Evolutionary conservation across 192 early-diverging fungal species (phyloP).

Genomic region (Backusella australiensis): DNA sequence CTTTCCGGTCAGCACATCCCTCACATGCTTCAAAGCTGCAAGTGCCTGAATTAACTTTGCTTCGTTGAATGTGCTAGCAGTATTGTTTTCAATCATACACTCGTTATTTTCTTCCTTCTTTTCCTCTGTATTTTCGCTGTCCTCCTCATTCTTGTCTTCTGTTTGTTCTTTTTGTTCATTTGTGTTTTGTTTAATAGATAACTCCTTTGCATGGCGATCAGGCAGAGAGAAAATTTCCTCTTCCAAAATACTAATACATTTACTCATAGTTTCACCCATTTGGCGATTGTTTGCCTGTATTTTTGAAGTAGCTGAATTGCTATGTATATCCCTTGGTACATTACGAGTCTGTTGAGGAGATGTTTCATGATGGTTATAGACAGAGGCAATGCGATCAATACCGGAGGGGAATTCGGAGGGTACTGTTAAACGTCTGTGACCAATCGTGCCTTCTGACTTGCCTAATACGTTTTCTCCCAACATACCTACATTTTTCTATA

Average conservation of each 20-base stretch:
- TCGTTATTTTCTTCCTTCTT: slow-evolving; percentile 5
- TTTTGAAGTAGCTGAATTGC: neutral
- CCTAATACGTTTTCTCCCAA: slow-evolving; percentile 38
- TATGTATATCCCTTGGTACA: neutral
- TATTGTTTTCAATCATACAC: neutral
- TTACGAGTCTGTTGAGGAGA: neutral
- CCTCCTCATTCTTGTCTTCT: neutral
- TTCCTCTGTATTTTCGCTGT: neutral
- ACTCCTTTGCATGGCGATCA: neutral
- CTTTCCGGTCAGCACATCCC: slow-evolving; percentile 48
- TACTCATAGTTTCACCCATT: slow-evolving; percentile 32
- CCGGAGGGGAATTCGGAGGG: slow-evolving; percentile 35
- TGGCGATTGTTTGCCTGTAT: slow-evolving; percentile 27
- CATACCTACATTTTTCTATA: slow-evolving; percentile 36
- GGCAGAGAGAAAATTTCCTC: slow-evolving; percentile 33
- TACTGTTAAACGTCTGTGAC: slow-evolving; percentile 13
- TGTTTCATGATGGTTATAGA: slow-evolving; percentile 26
- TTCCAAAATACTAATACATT: slow-evolving; percentile 47
- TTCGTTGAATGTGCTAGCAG: slow-evolving; percentile 23
- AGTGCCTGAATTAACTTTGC: slow-evolving; percentile 39
- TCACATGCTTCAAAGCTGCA: slow-evolving; percentile 51
- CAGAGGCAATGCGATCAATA: slow-evolving; percentile 35
- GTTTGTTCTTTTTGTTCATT: neutral
- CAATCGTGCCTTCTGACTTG: neutral
- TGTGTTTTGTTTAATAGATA: neutral